These are phyloP conservation scores for Hyphopichia homilentoma DNA, from an alignment of 805 yeast species.

Conservation along the genomic window DNA sequence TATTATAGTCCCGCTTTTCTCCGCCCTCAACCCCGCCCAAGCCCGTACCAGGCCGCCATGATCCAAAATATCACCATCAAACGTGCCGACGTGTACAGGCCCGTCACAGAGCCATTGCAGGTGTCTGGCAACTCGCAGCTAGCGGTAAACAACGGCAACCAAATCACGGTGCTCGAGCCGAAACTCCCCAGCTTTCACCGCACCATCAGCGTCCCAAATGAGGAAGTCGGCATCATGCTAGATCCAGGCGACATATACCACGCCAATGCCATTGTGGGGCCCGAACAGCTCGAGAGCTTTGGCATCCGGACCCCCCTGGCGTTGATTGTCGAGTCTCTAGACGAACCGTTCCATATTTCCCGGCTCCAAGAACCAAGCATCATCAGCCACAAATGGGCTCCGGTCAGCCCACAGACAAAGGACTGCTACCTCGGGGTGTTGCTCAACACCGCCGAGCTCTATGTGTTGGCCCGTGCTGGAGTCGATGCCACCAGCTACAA, in stretches of 20 bases:
- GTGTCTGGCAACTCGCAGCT: constrained; percentile 34
- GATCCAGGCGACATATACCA: constrained; percentile 24
- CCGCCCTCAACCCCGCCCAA: too few species aligned
- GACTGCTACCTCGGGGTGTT: constrained; percentile 31
- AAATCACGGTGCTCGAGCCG: constrained; percentile 35
- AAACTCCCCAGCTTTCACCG: constrained; percentile 30
- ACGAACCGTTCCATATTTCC: constrained; percentile 25
- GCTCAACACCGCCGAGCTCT: constrained; percentile 35
- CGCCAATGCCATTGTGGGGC: constrained; percentile 19
- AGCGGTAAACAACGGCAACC: constrained; percentile 31
- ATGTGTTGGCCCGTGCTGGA: constrained; percentile 26
- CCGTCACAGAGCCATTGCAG: constrained; percentile 28
- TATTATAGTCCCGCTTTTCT: too few species aligned
- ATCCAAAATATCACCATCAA: too few species aligned
- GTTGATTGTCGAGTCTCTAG: constrained; percentile 20
- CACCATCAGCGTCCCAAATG: constrained; percentile 7
- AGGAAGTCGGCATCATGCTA: constrained; percentile 10
- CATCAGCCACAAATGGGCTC: constrained; percentile 34
- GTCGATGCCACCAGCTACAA: constrained; percentile 18
- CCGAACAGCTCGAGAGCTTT: constrained; percentile 22
- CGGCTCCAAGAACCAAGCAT: constrained; percentile 30
- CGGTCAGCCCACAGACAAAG: constrained; percentile 16
- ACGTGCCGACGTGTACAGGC: too few species aligned
- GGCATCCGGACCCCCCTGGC: constrained; percentile 28
- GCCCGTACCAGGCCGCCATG: too few species aligned